Evolutionary conservation across 2,329 filamentous ascomycete genomes (phyloP).

Genomic region (Phoma sp.): DNA sequence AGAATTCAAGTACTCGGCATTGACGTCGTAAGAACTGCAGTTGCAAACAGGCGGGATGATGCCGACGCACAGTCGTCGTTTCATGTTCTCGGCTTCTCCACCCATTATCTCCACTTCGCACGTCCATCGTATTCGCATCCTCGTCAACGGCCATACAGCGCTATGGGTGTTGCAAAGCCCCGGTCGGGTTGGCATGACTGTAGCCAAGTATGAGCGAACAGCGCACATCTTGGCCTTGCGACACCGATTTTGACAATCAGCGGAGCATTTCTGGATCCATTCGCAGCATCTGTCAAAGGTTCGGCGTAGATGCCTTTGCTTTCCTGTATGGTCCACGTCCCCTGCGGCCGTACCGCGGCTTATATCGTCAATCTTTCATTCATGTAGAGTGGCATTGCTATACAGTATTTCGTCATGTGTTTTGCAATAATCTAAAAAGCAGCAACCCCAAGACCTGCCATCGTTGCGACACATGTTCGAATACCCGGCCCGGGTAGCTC

Average conservation of each 20-base stretch:
- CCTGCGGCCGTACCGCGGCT: too few species aligned
- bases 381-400: too few species aligned
- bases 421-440: neutral
- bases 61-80: constrained; percentile 7
- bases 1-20: neutral
- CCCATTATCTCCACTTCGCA: constrained; percentile 7
- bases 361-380: neutral
- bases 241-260: neutral
- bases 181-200: neutral
- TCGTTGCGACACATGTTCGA: neutral
- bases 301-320: constrained; percentile 1
- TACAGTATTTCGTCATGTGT: neutral
- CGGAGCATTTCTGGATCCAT: neutral
- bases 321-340: neutral
- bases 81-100: constrained; percentile 9
- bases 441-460: neutral
- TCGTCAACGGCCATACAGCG: neutral
- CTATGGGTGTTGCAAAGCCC: neutral
- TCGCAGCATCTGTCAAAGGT: neutral
- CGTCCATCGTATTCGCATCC: constrained; percentile 2
- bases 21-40: neutral
- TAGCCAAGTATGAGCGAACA: constrained; percentile 2
- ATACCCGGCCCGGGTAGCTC: constrained; percentile 1
- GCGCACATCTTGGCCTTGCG: neutral
- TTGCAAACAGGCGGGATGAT: neutral